phyloP scores from a whole-genome alignment of 352 stramenopile genomes.

The Peronospora farinosa region DNA sequence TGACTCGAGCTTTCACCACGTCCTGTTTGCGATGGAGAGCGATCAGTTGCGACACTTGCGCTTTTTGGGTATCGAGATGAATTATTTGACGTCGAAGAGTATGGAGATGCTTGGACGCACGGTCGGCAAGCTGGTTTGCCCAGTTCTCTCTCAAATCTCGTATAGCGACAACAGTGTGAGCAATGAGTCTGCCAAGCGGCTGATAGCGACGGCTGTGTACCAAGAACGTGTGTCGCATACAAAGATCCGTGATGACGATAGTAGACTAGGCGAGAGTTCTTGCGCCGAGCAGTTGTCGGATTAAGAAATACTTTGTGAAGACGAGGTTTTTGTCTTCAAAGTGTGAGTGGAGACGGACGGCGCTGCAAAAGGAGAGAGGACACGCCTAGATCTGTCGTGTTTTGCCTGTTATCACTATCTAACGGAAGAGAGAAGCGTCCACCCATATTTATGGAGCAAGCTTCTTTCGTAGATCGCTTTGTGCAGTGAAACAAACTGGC shows the following conservation, averaged over 20 bases:
- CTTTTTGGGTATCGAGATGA: constrained; percentile 82
- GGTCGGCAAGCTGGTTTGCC: constrained; percentile 75
- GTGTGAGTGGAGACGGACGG: constrained; percentile 16
- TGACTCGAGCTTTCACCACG: constrained; percentile 78
- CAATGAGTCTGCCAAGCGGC: constrained; percentile 63
- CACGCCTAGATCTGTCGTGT: constrained; percentile 1
- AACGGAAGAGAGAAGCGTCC: constrained; percentile 15
- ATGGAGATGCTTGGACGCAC: constrained; percentile 84
- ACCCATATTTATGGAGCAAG: constrained; percentile 30
- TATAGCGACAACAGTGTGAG: constrained; percentile 83
- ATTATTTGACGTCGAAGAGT: constrained; percentile 74
- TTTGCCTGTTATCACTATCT: constrained; percentile 25
- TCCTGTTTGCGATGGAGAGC: constrained; percentile 80
- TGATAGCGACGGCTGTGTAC: constrained; percentile 71
- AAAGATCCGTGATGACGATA: constrained; percentile 35
- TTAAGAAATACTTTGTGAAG: constrained; percentile 26
- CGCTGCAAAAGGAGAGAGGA: not conserved
- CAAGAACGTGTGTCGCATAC: constrained; percentile 63
- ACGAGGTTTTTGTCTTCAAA: constrained; percentile 14
- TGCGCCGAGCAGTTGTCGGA: constrained; percentile 41
- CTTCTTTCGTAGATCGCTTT: constrained; percentile 4
- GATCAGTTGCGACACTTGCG: constrained; percentile 47
- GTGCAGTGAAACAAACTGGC: not conserved
- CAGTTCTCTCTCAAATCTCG: constrained; percentile 77
- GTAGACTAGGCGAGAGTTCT: constrained; percentile 28